phyloP scores from a whole-genome alignment of 2,329 filamentous ascomycete species.

The Grosmannia penicillata region DNA sequence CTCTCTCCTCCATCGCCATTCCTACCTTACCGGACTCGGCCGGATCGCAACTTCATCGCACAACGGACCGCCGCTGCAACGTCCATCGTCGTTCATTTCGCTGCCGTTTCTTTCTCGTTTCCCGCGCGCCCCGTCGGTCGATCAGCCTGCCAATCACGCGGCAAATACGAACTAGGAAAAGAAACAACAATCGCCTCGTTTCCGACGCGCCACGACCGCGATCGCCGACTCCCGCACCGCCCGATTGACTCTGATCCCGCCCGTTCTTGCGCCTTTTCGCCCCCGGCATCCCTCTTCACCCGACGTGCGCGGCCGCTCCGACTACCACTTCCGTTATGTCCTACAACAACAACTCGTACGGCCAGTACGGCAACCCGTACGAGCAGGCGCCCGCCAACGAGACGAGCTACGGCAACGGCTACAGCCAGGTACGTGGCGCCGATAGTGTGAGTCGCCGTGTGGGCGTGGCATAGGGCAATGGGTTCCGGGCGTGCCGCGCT shows the following conservation, averaged over 20 bases:
- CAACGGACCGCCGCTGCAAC: not conserved
- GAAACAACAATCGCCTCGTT: not conserved
- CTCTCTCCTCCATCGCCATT: not conserved
- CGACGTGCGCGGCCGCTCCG: too few species aligned
- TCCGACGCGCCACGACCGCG: not conserved
- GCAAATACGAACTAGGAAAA: too few species aligned
- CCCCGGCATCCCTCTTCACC: not conserved
- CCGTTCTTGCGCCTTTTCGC: not conserved
- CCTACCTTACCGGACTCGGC: not conserved
- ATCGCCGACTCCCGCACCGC: too few species aligned
- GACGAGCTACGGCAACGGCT: constrained; percentile 3
- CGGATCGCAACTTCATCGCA: not conserved
- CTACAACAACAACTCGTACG: constrained; percentile 3
- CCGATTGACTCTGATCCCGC: not conserved
- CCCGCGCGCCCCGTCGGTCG: not conserved
- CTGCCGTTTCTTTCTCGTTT: not conserved
- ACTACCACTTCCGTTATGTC: constrained; percentile 3
- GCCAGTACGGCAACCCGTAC: not conserved
- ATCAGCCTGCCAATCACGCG: too few species aligned
- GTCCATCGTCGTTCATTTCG: not conserved
- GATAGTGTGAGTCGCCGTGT: not conserved
- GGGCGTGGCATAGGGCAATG: too few species aligned
- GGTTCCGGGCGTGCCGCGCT: too few species aligned
- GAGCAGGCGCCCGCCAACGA: not conserved
- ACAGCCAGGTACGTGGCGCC: not conserved